Evolutionary conservation across 140 eudicot genomes (phyloP).

Genomic region (Ambrosia hybrid): DNA sequence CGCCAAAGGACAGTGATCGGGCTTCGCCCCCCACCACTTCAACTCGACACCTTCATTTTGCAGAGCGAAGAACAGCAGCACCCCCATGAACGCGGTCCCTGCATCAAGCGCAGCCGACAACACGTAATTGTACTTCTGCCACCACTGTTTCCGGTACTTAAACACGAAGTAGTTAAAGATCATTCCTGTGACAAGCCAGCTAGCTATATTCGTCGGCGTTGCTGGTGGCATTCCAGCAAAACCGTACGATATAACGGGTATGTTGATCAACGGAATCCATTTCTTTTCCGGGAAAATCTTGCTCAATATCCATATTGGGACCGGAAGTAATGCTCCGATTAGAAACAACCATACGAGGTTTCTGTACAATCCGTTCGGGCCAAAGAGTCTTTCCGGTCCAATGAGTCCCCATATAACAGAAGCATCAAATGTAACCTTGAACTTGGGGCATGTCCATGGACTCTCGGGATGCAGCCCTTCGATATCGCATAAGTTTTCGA

Average conservation of each 20-base stretch:
- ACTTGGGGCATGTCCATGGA: conserved; percentile 98
- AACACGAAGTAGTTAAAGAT: conserved; percentile 87
- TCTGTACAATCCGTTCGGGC: conserved; percentile 85
- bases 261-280: conserved; percentile 90
- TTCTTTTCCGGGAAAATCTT: conserved; percentile 87
- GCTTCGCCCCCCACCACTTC: conserved; percentile 94
- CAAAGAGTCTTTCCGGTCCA: conserved; percentile 80
- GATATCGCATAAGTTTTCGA: conserved; percentile 84
- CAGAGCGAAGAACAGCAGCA: conserved; percentile 69
- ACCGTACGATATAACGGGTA: conserved; percentile 88
- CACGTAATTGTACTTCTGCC: conserved; percentile 85
- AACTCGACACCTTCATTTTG: conserved; percentile 73
- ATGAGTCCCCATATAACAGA: conserved; percentile 96
- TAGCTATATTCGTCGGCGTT: conserved; percentile 92
- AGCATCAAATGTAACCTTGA: conserved; percentile 87
- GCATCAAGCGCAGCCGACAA: conserved; percentile 94
- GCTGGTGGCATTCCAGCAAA: conserved; percentile 99
- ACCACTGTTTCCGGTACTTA: conserved; percentile 83
- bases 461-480: conserved; percentile 82
- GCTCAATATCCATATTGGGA: conserved; percentile 87
- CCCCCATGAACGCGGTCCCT: conserved; percentile 96
- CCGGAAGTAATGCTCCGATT: conserved; percentile 81
- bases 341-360: conserved; percentile 93
- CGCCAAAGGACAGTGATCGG: conserved; percentile 87
- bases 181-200: conserved; percentile 84